Evolutionary conservation across 805 yeast species (phyloP).

Genomic region (Hanseniaspora valbyensis): DNA sequence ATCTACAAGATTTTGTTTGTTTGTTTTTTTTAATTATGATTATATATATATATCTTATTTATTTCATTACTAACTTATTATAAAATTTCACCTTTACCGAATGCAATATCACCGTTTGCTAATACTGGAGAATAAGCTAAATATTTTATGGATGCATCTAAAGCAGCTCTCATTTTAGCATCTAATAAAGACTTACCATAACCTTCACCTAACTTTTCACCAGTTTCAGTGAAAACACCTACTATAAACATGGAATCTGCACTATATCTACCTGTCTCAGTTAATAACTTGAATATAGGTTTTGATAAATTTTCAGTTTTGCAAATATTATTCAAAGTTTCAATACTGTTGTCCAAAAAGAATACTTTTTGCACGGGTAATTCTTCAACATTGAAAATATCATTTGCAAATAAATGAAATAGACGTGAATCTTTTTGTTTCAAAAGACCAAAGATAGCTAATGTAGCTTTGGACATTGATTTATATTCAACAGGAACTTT

Average conservation of each 20-base stretch:
- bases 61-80: slow-evolving; percentile 19
- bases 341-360: slow-evolving; percentile 72
- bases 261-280: slow-evolving; percentile 87
- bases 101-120: slow-evolving; percentile 44
- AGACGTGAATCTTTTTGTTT: background rate
- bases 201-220: slow-evolving; percentile 78
- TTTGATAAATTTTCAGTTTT: slow-evolving; percentile 59
- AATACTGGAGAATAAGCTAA: slow-evolving; percentile 78
- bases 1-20: background rate
- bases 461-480: slow-evolving; percentile 5
- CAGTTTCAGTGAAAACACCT: slow-evolving; percentile 74
- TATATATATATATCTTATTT: background rate
- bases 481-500: slow-evolving; percentile 11
- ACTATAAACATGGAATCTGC: slow-evolving; percentile 78
- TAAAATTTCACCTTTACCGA: slow-evolving; percentile 37
- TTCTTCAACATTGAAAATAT: slow-evolving; percentile 31
- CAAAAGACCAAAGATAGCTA: slow-evolving; percentile 11
- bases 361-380: slow-evolving; percentile 64
- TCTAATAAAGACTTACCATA: slow-evolving; percentile 83
- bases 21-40: slow-evolving; percentile 6
- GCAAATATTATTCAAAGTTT: slow-evolving; percentile 69
- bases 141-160: slow-evolving; percentile 81
- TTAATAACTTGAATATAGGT: slow-evolving; percentile 72
- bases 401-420: slow-evolving; percentile 18
- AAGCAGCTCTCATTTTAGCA: slow-evolving; percentile 86